Evolutionary conservation across 164 flowering plant species (phyloP).

Genomic region (Pachysandra terminalis): DNA sequence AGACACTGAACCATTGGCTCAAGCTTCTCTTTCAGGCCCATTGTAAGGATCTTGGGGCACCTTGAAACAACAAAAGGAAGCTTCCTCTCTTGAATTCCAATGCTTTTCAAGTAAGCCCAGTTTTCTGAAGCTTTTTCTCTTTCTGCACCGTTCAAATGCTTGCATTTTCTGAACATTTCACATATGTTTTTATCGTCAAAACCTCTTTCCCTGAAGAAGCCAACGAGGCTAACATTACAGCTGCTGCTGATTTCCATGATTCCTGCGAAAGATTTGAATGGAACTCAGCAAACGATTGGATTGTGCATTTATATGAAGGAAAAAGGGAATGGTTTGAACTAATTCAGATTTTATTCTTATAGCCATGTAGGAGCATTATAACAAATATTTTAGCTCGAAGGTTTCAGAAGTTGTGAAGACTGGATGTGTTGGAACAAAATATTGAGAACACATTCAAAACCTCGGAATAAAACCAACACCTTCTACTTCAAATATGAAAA

Average conservation of each 20-base stretch:
- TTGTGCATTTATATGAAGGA: background rate
- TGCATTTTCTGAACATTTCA: slow-evolving; percentile 75
- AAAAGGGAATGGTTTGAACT: no score
- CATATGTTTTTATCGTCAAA: slow-evolving; percentile 65
- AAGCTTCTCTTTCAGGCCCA: slow-evolving; percentile 72
- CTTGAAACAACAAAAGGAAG: slow-evolving; percentile 67
- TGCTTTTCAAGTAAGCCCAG: slow-evolving; percentile 75
- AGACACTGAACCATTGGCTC: slow-evolving; percentile 87
- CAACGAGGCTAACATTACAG: slow-evolving; percentile 47
- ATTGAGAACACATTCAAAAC: no score
- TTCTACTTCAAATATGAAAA: no score
- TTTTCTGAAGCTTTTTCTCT: slow-evolving; percentile 67
- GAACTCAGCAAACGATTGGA: background rate
- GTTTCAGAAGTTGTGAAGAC: no score
- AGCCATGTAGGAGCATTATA: no score
- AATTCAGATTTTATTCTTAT: no score
- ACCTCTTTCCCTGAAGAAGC: slow-evolving; percentile 81
- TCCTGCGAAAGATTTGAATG: slow-evolving; percentile 10
- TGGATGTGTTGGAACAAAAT: no score
- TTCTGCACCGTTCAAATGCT: slow-evolving; percentile 50
- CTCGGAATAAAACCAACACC: no score
- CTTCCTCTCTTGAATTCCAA: slow-evolving; percentile 83
- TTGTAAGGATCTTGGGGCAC: slow-evolving; percentile 82
- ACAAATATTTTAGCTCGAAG: no score
- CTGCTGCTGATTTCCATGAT: slow-evolving; percentile 41